Base-by-base conservation (phyloP, 495 filamentous ascomycete genomes). In the Xylaria telfairii region DNA sequence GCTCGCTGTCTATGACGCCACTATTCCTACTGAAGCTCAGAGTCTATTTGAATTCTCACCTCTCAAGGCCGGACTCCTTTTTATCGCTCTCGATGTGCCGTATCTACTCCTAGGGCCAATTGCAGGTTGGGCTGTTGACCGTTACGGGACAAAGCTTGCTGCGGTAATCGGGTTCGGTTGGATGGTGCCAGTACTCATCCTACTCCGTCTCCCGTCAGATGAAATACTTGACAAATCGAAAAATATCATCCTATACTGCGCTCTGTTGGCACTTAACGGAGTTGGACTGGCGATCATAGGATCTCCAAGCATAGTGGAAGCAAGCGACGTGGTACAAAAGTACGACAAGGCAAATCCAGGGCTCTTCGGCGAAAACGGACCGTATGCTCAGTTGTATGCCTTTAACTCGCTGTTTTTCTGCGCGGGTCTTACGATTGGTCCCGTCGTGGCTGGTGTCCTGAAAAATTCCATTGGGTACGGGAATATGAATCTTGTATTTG, bases 321-420 rank as follows among this genome's bases (percentile, higher is more conserved):
- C 81, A 21, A 77, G 78, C 41, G 67, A 72, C 46, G 78, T 82
- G 15, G 80, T 83, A 24, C 68, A 63, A 17, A 69, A 69, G 46
- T 82, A 77, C 46, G 70, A 83, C 49, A 74, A 77, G 44, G 74
- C 80, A 15, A 83, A 88, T 60, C 79, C 80, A 6, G 79, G 78
- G 0, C 79, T 75, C 47, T 75, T 75, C 24, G 75, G 75, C 5
- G 75, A 75, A 2, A 77, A 83, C 26, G 86, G 86, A 1, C 87
- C 87, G 12, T 89, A 88, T 72, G 87, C 85, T 30, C 86, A 89
- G 71, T 76, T 90, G 0, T 89, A 87, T 74, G 87, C 85, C n/a
- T 73, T 87, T 60, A 86, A 87, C 66, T 83, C 81, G 15, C 82
- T 86, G 77, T 77, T 87, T 8, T 88, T 87, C 74, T 83, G 81